phyloP scores from a whole-genome alignment of 345 rosid genomes.

The Zanthoxylum bungeanum region DNA sequence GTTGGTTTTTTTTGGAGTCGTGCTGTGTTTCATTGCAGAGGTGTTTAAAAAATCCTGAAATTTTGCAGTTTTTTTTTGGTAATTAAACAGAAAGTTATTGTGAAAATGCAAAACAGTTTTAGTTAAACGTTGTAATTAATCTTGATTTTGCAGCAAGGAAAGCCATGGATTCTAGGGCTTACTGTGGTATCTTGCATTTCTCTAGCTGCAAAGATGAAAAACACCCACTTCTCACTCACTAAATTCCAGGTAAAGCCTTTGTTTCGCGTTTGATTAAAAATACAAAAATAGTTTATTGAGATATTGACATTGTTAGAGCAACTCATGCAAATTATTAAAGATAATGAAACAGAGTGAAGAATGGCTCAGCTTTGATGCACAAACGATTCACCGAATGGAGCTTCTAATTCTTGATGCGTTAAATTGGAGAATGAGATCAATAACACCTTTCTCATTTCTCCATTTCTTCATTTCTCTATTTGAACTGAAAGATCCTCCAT shows the following conservation, averaged over 20 bases:
- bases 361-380: constrained; percentile 33
- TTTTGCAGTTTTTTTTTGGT: neutral
- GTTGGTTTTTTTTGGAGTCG: neutral
- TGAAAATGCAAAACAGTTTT: neutral
- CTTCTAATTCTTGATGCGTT: constrained; percentile 48
- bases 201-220: constrained; percentile 48
- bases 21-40: neutral
- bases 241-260: constrained; percentile 30
- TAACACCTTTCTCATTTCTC: constrained; percentile 64
- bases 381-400: constrained; percentile 54
- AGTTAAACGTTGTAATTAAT: neutral
- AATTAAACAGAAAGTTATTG: neutral
- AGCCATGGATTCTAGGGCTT: constrained; percentile 43
- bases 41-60: neutral
- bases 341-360: constrained; percentile 33
- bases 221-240: constrained; percentile 24
- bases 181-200: constrained; percentile 41
- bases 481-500: constrained; percentile 37
- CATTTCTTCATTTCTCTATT: constrained; percentile 44
- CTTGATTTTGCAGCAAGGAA: constrained; percentile 31
- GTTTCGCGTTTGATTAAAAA: neutral
- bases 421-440: constrained; percentile 70
- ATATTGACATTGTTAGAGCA: neutral
- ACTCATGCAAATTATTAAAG: no score
- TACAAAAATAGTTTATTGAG: neutral